Base-by-base conservation (phyloP, 2,329 filamentous ascomycete genomes). In the Clonostachys byssicola region DNA sequence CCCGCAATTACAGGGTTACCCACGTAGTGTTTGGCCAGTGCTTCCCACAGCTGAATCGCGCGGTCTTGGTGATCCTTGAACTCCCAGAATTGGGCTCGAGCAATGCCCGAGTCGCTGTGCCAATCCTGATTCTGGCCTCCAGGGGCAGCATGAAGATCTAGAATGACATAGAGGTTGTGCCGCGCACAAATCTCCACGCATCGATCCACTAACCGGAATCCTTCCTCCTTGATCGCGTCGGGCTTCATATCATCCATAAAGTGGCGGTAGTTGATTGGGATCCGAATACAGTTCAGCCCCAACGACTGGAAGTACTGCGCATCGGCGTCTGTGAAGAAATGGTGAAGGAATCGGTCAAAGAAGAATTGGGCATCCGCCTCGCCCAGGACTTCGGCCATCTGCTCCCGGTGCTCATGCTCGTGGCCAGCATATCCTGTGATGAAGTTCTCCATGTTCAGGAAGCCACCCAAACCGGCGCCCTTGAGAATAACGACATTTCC, bases 361-460 rank as follows among this genome's bases (percentile, higher is more conserved):
- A 83, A 82, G 65, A 74, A 83, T 6, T 80, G 69, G 43, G 77
- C 74, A 54, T 80, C 81, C 43, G 82, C 72, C 42, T 71, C 56
- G 1, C 80, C 80, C 0, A 83, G 63, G 1, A 77, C 74, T 47
- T 73, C 66, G 1, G 72, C 63, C 62, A 83, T 72, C 2, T 77
- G 72, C 3, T 70, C 70, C 9, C 79, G 74, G 50, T 80, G 75
- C 50, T 82, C 71, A 18, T 68, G 68, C 56, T 84, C 81, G 44
- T 80, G 76, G 16, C 77, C 81, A 12, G 78, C 68, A 49, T 75
- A 84, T n/a, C 81, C 81, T 2, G 76, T 81, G 52, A 84, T 83
- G 67, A 83, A 83, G 58, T 82, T 83, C 59, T 81, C 78, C 75
- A 80, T 80, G 49, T 64, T 62, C 42, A 65, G 58, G 57, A 61